Base-by-base conservation (phyloP, 2,329 filamentous ascomycete species). In the Penicillium brevicompactum region DNA sequence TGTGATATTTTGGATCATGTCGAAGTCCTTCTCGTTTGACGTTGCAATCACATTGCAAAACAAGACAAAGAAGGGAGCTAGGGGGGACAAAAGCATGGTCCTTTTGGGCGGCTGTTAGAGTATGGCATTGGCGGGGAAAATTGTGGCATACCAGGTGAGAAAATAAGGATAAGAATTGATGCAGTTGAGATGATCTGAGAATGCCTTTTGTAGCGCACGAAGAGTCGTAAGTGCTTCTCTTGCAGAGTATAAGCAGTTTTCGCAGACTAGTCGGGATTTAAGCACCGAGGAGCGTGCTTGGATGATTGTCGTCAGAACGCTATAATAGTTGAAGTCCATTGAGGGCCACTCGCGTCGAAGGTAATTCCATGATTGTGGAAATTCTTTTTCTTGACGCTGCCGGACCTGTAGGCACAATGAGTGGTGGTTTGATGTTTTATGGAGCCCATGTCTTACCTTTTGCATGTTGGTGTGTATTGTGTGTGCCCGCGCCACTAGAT, bases 21-120 rank as follows among this genome's bases (percentile, higher is more conserved):
- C 53, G 27, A 60, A 65, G 41, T 65, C 63, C 34, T 43, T 51
- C 10, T 56, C 53, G 34, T 65, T 54, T 14, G 63, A 65, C 24
- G 63, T 64, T 44, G 63, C 63, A 10, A 65, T 59, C 18, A 65
- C 61, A 11, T 63, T 65, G 46, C 63, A 65, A 42, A 65, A 65
- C 5, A 65, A 45, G 4, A 64, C 61, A 10, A 64, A 65, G 37
- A 65, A 65, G 0, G 63, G 63, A 1, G 61, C 56, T 8, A 65
- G 46, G 2, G 63, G 63, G 34, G 55, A 62, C 9, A 65, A 46
- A 5, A 65, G 40, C 60, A 65, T 64, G n/a, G 63, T 65, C 63
- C 63, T 65, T 22, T 40, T 41, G 2, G 18, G 3, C 21, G 7
- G 11, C n/a, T 18, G 31, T 62, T 38, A 48, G 41, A 8, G 21